These are phyloP conservation scores for Cercis canadensis DNA, from an alignment of 306 rosid species.

Conservation along the genomic window DNA sequence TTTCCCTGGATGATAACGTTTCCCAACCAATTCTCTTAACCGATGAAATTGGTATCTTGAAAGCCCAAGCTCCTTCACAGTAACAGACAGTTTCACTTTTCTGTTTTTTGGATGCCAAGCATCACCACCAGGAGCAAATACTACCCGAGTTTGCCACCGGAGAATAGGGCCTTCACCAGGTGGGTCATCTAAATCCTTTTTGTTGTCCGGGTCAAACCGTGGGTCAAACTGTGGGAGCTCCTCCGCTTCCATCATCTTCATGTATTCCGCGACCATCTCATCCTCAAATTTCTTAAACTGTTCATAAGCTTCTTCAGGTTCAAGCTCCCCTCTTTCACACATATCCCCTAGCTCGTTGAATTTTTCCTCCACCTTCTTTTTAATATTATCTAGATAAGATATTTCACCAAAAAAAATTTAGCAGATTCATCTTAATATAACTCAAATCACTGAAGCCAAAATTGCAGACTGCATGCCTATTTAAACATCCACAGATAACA, in stretches of 20 bases:
- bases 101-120: conserved; percentile 99
- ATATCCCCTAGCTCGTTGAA: conserved; percentile 86
- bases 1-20: conserved; percentile 92
- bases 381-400: conserved; percentile 66
- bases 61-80: conserved; percentile 93
- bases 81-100: conserved; percentile 86
- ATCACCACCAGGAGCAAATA: conserved; percentile 95
- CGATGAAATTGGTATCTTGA: conserved; percentile 83
- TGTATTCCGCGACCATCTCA: conserved; percentile 63
- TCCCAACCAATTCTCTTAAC: conserved; percentile 87
- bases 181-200: conserved; percentile 73
- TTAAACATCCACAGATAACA: conserved; percentile 12
- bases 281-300: conserved; percentile 85
- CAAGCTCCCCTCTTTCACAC: conserved; percentile 96
- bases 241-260: conserved; percentile 65
- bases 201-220: conserved; percentile 55
- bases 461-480: conserved; percentile 7
- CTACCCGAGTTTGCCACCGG: conserved; percentile 83
- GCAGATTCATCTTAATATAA: conserved; percentile 11
- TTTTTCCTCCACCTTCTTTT: conserved; percentile 72
- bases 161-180: conserved; percentile 98
- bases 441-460: conserved; percentile 19
- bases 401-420: conserved; percentile 34
- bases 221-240: conserved; percentile 56
- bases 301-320: conserved; percentile 84